These are phyloP conservation scores for Penicillium canariense DNA, from an alignment of 495 filamentous ascomycete genomes.

Conservation along the genomic window DNA sequence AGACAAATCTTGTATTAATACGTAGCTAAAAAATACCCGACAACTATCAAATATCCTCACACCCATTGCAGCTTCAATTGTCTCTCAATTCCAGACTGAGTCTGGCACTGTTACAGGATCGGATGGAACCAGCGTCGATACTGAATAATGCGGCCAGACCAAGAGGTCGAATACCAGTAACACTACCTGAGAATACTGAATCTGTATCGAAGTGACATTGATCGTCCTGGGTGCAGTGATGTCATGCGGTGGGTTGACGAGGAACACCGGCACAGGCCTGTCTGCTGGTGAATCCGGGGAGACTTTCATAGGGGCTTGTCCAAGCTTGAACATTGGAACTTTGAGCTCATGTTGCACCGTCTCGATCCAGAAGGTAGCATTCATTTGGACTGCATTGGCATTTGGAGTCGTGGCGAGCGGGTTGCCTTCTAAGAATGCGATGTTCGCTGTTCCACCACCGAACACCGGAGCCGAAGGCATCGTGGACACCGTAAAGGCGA, in stretches of 20 bases:
- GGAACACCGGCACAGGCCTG: background rate
- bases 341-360: background rate
- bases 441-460: conserved; percentile 3
- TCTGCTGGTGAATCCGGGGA: background rate
- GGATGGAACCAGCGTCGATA: conserved; percentile 3
- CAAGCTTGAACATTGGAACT: conserved; percentile 2
- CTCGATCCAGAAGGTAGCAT: conserved; percentile 5
- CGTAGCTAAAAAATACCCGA: conserved; percentile 1
- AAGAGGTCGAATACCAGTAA: background rate
- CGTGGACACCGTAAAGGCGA: background rate
- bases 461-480: background rate
- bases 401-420: background rate
- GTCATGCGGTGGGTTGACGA: background rate
- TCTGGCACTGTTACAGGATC: conserved; percentile 3
- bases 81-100: conserved; percentile 1
- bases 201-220: conserved; percentile 4
- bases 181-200: conserved; percentile 3
- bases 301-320: conserved; percentile 5
- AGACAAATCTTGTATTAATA: conserved; percentile 2
- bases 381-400: conserved; percentile 1
- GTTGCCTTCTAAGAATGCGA: conserved; percentile 3
- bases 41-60: background rate
- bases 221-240: conserved; percentile 2
- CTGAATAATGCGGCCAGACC: conserved; percentile 2
- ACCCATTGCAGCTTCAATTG: conserved; percentile 1